These are phyloP conservation scores for Periglandula ipomoeae DNA, from an alignment of 2,329 filamentous ascomycete genomes.

Conservation along the genomic window DNA sequence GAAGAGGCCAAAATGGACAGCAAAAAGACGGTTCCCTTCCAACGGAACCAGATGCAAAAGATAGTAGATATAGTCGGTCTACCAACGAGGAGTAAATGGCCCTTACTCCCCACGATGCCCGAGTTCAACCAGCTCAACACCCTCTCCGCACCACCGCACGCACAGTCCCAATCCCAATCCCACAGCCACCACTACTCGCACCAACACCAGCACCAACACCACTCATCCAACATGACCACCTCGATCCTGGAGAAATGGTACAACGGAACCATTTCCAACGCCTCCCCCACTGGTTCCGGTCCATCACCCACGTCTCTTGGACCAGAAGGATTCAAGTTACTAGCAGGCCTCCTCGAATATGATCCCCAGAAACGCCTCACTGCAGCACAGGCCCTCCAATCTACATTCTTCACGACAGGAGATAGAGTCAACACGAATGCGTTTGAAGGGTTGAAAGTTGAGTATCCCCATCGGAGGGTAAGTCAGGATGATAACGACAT, in stretches of 20 bases:
- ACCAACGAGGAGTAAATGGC: conserved; percentile 84
- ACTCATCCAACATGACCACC: conserved; percentile 14
- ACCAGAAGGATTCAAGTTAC: conserved; percentile 69
- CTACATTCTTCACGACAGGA: conserved; percentile 76
- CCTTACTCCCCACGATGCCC: conserved; percentile 73
- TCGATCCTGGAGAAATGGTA: conserved; percentile 72
- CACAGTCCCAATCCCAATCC: conserved; percentile 29
- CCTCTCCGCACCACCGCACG: conserved; percentile 38
- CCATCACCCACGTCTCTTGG: conserved; percentile 52
- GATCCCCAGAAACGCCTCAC: conserved; percentile 84
- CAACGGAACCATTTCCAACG: conserved; percentile 57
- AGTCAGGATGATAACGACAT: conserved; percentile 96
- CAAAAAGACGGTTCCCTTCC: conserved; percentile 95
- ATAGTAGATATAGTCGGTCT: conserved; percentile 95
- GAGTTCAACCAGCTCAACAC: conserved; percentile 66
- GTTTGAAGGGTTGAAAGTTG: conserved; percentile 79
- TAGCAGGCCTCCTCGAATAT: conserved; percentile 80
- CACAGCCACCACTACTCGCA: conserved; percentile 21
- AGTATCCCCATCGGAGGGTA: conserved; percentile 84
- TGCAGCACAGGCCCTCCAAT: conserved; percentile 78
- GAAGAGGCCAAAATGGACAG: conserved; percentile 98
- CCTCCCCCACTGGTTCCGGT: conserved; percentile 23
- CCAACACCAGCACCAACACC: conserved; percentile 19
- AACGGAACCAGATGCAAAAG: conserved; percentile 97
- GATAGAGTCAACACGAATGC: conserved; percentile 71